phyloP scores from a whole-genome alignment of 768 basidiomycete species.

The Termitomyces bulborhizus region DNA sequence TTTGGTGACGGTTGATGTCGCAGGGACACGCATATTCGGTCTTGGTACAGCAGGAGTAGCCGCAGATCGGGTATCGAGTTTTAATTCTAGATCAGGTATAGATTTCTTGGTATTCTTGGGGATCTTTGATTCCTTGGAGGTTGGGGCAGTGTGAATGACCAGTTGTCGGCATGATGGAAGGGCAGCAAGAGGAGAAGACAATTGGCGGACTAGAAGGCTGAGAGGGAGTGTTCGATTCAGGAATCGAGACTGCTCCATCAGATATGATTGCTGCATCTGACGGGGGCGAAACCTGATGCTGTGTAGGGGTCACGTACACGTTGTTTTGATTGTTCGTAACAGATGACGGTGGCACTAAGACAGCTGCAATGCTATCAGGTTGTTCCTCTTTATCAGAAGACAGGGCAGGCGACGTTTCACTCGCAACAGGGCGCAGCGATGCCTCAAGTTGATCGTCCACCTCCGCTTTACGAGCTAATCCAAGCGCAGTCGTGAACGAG shows the following conservation, averaged over 20 bases:
- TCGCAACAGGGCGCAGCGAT: slow-evolving; percentile 9
- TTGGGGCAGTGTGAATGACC: neutral
- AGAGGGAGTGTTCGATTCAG: neutral
- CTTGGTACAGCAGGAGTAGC: neutral
- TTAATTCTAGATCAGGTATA: slow-evolving; percentile 1
- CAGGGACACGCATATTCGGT: neutral
- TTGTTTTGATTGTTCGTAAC: neutral
- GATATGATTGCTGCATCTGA: neutral
- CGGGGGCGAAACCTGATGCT: neutral
- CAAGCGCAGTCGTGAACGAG: slow-evolving; percentile 34
- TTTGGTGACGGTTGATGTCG: neutral
- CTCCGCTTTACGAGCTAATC: slow-evolving; percentile 33
- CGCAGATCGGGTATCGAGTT: neutral
- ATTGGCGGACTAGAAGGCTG: slow-evolving; percentile 4
- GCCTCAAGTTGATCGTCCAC: slow-evolving; percentile 23
- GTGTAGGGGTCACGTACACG: neutral
- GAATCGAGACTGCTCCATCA: neutral
- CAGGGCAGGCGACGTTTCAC: slow-evolving; percentile 12
- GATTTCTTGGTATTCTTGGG: slow-evolving; percentile 6
- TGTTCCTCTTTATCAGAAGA: neutral
- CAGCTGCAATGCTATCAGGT: neutral
- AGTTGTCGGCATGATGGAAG: slow-evolving; percentile 11
- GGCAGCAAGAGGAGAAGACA: slow-evolving; percentile 11
- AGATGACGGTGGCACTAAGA: neutral
- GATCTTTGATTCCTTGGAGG: slow-evolving; percentile 1